Base-by-base conservation (phyloP, 306 rosid species). In the Fagus crenata region DNA sequence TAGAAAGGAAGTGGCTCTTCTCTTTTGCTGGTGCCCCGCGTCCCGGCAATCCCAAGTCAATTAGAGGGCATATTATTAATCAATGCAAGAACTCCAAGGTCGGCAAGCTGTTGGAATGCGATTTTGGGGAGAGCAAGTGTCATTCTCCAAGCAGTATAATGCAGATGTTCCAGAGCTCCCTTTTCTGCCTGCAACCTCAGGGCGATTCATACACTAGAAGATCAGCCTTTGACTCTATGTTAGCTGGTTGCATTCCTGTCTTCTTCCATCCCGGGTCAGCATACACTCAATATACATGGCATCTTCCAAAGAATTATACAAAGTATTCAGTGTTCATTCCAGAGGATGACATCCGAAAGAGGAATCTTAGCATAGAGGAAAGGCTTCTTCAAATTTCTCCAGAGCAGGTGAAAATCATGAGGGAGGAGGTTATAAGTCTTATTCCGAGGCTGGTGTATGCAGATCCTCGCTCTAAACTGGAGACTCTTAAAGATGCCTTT, bases 211-310 rank as follows among this genome's bases (percentile, higher is more conserved):
- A 88, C 82, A 95, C 99, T 0, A 78, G 99, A 74, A 90, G 99
- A 81, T 95, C 99, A 36, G 97, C 99, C 51, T 95, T 95, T 49
- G 99, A 95, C 77, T 86, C 99, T 0, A 95, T 95, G 92, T 80
- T 95, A 81, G 97, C 99, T 42, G 99, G 99, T 65, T 95, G 99
- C 80, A 92, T 95, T 54, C 97, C 99, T 3, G 99, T 95, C 73
- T 95, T 92, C 89, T 95, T 95, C 81, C 99, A 95, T 85, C 99
- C 99, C 0, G 99, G 99, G 31, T 95, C 99, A 9, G 99, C 99
- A 7, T 95, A 95, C 78, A 86, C 93, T 0, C 99, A 95, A 76
- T 95, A 95, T 81, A 89, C 96, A 18, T 95, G 99, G 99, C 99
- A 95, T 92, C 97, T 95, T 75, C 99, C 98, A 1, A 92, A 87